Conservation (phyloP, 2,329 filamentous ascomycete genomes). For the Raffaelea albimanens region DNA sequence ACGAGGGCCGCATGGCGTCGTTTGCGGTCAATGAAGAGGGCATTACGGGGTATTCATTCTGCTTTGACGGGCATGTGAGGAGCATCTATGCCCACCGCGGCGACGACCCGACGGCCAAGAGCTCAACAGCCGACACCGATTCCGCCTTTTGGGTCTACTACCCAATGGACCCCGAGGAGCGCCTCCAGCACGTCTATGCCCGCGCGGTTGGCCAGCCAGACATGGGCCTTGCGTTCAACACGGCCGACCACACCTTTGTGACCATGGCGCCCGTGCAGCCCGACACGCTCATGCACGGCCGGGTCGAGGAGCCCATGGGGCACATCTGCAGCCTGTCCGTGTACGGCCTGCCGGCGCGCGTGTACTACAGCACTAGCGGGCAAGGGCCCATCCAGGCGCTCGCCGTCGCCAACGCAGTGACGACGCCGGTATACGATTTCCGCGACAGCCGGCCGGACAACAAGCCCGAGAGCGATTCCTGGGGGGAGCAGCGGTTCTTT, state of each 20-base stretch:
- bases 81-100: background rate
- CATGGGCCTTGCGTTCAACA: background rate
- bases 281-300: background rate
- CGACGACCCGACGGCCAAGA: background rate
- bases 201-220: too few relatives aligned
- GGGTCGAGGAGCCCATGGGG: background rate
- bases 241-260: background rate
- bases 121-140: background rate
- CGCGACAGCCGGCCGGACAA: too few relatives aligned
- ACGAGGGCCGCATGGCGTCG: background rate
- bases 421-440: background rate
- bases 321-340: background rate
- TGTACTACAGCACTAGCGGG: background rate
- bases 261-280: background rate
- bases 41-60: background rate
- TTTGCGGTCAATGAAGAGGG: background rate
- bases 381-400: too few relatives aligned
- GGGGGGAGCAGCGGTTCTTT: background rate
- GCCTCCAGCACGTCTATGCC: background rate
- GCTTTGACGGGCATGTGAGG: background rate
- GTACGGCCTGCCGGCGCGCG: background rate
- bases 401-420: background rate
- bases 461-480: background rate
- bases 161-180: background rate
- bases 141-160: background rate